Evolutionary conservation across 2,329 filamentous ascomycete species (phyloP), one percentile per base, ranked within the genome.

Genomic region (Lasiodiplodia sp.): DNA sequence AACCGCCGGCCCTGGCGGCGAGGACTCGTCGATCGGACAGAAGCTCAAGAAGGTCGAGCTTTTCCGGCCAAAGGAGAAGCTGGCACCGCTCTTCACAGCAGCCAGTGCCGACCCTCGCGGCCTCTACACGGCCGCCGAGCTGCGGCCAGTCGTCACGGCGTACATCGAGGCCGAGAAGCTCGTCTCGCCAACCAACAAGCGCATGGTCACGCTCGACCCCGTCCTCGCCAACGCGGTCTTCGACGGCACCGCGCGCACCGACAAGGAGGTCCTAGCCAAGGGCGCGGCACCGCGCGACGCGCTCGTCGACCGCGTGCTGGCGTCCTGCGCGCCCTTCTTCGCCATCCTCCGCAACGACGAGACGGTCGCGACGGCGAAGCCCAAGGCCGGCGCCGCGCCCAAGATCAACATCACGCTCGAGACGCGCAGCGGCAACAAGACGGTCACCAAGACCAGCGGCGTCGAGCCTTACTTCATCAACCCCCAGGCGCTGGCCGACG

Each of bases 371-470:
- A 77, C 80, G 23, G 74, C 78, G 7, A 91, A 90, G 75, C 86
- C 88, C 0, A 89, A 87, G 75, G 81, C 87, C 2, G 89, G 89
- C 0, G 76, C 84, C 0, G 81, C 87, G 6, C 89, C 89, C 0
- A 89, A 89, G 71, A 82, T 89, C 34, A 82, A 82, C 18, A 84
- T 92, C 62, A 83, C 82, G 0, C 79, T 91, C 10, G 89, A 91
- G 74, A 89, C 87, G 21, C 85, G 89, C n/a, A 87, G 85, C 23
- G 88, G 89, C 8, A 88, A 88, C 68, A 91, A 91, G 78, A 88
- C 86, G 2, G 87, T 89, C 2, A 91, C 89, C 3, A 89, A 87
- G 72, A 81, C 91, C 1, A 85, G 83, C 18, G 88, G 87, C 3
- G 75, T 91, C 37, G 89, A 91, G 72, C 78, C 84, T 0, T 91